Percentiles rank a stretch among this genome's conserved stretches.
Evolutionary conservation across 1,139 yeast species (phyloP).

Genomic region (Meyerozyma elateridarum): DNA sequence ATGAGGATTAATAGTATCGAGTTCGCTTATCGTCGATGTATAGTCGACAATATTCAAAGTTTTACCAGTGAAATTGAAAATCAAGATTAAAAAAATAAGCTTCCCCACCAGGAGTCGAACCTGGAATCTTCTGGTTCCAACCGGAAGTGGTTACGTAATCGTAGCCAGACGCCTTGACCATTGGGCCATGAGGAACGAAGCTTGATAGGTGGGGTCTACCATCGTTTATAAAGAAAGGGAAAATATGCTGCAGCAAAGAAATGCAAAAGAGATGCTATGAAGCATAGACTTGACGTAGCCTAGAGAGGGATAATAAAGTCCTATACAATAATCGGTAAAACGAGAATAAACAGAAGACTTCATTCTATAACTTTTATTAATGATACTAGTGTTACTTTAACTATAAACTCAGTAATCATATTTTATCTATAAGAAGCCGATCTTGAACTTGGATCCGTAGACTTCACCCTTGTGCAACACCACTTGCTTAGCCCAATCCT

Average conservation of each 20-base stretch:
- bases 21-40: too few species aligned
- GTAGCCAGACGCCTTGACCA: constrained; percentile 94
- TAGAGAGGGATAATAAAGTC: too few species aligned
- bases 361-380: not conserved
- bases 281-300: too few species aligned
- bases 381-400: too few species aligned
- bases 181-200: constrained; percentile 84
- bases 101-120: constrained; percentile 96
- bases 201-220: constrained; percentile 16
- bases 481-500: constrained; percentile 49
- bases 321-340: not conserved
- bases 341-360: not conserved
- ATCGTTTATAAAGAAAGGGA: too few species aligned
- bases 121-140: constrained; percentile 86
- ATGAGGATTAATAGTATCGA: too few species aligned
- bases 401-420: too few species aligned
- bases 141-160: constrained; percentile 49
- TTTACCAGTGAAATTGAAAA: too few species aligned
- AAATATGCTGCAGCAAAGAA: too few species aligned
- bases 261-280: too few species aligned
- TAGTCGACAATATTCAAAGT: too few species aligned
- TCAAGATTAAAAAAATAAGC: constrained; percentile 43
- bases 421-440: constrained; percentile 17
- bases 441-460: constrained; percentile 51
- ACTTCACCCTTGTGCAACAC: constrained; percentile 46